Percentiles rank a stretch among this genome's conserved stretches.
Evolutionary conservation across 176 grass and related monocot genomes (phyloP).

Genomic region (Phyllostachys edulis): DNA sequence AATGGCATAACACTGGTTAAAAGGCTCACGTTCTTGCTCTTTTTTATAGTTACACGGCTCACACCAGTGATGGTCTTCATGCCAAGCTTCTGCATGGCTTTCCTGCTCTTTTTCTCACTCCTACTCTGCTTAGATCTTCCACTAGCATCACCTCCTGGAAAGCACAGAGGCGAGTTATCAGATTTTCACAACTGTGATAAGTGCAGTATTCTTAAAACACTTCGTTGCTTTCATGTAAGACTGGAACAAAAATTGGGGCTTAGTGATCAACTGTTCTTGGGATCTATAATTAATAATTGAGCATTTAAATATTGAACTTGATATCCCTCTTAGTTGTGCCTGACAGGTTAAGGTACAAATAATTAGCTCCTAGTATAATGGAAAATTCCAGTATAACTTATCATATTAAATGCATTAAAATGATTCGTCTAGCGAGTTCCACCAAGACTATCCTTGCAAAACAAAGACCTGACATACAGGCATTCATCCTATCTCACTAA

Average conservation of each 20-base stretch:
- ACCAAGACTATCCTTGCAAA: neutral
- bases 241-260: neutral
- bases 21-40: conserved; percentile 71
- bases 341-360: neutral
- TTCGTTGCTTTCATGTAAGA: neutral
- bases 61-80: conserved; percentile 77
- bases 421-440: neutral
- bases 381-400: neutral
- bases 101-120: conserved; percentile 85
- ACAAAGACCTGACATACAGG: neutral
- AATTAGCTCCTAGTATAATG: neutral
- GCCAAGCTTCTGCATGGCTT: conserved; percentile 77
- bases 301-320: neutral
- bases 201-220: neutral
- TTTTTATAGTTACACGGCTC: conserved; percentile 78
- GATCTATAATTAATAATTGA: too few relatives aligned
- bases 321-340: neutral
- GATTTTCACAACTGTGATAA: neutral
- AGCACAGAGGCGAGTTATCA: neutral
- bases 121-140: conserved; percentile 74
- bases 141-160: conserved; percentile 56
- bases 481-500: neutral
- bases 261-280: neutral
- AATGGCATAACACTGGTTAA: neutral
- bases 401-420: conserved; percentile 18